A percentile compares a stretch with the other conserved stretches of the same genome.
phyloP scores from a whole-genome alignment of 1,284 basidiomycete species.

The Leccinum pallidistipes region DNA sequence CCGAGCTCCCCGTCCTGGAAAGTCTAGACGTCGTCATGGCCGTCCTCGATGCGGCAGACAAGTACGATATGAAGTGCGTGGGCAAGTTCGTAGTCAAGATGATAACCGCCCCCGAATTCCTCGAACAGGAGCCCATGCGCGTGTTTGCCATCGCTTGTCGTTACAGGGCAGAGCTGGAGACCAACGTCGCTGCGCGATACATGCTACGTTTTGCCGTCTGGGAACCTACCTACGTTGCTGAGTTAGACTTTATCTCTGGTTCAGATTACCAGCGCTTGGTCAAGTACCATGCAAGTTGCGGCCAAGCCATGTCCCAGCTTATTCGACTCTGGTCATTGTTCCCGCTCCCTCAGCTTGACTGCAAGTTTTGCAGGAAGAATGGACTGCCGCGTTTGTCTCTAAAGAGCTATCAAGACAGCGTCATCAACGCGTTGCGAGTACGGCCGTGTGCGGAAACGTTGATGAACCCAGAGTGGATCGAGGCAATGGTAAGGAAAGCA shows the following conservation, averaged over 20 bases:
- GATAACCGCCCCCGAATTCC: constrained; percentile 39
- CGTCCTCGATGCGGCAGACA: constrained; percentile 37
- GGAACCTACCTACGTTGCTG: constrained; percentile 37
- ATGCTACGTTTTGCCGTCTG: constrained; percentile 43
- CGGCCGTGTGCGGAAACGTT: constrained; percentile 34
- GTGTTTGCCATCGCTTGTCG: constrained; percentile 53
- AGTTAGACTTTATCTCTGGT: constrained; percentile 47
- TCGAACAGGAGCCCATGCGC: constrained; percentile 47
- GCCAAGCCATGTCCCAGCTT: constrained; percentile 39
- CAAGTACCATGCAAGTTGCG: constrained; percentile 46
- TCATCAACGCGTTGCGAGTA: constrained; percentile 32
- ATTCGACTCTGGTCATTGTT: constrained; percentile 32
- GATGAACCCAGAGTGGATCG: constrained; percentile 33
- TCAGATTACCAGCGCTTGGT: constrained; percentile 46
- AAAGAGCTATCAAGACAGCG: constrained; percentile 35
- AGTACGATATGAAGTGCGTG: constrained; percentile 39
- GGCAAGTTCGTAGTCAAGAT: constrained; percentile 37
- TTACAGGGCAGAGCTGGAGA: constrained; percentile 44
- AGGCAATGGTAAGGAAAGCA: constrained; percentile 30
- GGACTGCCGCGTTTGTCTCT: constrained; percentile 32
- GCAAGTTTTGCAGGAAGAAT: constrained; percentile 37
- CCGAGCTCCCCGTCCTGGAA: constrained; percentile 29
- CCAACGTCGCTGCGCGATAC: constrained; percentile 43
- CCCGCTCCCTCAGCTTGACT: constrained; percentile 32
- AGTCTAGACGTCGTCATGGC: constrained; percentile 34